These are phyloP conservation scores for Jatropha podagrica DNA, from an alignment of 441 rosid species.

Conservation along the genomic window DNA sequence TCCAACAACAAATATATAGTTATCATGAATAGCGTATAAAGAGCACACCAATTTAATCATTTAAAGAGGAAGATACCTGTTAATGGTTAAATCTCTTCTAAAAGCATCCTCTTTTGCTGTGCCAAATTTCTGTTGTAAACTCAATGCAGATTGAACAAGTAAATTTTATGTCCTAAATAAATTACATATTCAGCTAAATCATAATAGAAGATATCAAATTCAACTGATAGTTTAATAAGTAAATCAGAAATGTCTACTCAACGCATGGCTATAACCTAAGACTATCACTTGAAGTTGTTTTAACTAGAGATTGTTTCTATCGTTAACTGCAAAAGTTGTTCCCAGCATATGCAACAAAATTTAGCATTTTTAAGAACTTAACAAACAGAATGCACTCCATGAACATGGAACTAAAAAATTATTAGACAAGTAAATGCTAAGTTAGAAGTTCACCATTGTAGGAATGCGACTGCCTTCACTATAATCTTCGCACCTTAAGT, in stretches of 20 bases:
- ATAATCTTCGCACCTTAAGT: constrained; percentile 90
- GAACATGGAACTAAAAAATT: neutral
- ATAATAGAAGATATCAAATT: neutral
- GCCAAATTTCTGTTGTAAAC: constrained; percentile 68
- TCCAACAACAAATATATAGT: neutral
- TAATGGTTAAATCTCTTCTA: constrained; percentile 91
- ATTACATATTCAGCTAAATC: neutral
- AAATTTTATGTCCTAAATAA: neutral
- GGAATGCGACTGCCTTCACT: constrained; percentile 87
- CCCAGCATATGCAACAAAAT: neutral
- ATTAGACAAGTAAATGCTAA: constrained; percentile 4
- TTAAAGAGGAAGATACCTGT: constrained; percentile 52
- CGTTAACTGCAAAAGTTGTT: neutral
- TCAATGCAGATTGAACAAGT: neutral
- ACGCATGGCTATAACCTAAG: neutral
- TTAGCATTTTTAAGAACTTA: neutral
- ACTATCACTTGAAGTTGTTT: neutral
- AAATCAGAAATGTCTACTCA: neutral
- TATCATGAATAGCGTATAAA: neutral
- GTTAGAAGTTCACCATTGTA: constrained; percentile 54
- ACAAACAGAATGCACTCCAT: neutral
- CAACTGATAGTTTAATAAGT: neutral
- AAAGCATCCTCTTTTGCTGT: constrained; percentile 94
- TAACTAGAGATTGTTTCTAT: neutral
- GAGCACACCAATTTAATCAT: neutral